Percentiles rank a stretch among this genome's conserved stretches.
Evolutionary conservation across 371 early-diverging fungal species (phyloP).

Genomic region (Batkoa obscura): DNA sequence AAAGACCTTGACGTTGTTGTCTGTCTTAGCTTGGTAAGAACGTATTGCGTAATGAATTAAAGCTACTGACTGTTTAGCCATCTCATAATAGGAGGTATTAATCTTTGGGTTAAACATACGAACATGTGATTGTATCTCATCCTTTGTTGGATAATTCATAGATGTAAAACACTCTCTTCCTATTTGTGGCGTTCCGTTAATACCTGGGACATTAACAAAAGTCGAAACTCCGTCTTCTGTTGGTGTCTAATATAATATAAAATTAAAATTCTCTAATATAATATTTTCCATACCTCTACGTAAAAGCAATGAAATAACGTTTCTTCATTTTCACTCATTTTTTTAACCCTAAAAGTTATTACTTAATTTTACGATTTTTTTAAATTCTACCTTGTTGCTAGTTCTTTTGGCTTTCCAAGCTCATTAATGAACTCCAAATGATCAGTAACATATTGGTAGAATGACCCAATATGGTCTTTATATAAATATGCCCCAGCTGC

Average conservation of each 20-base stretch:
- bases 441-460: background rate
- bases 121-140: background rate
- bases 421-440: slow-evolving; percentile 10
- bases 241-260: background rate
- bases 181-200: background rate
- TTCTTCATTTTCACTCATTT: background rate
- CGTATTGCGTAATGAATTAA: background rate
- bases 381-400: slow-evolving; percentile 3
- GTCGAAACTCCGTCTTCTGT: background rate
- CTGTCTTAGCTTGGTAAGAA: background rate
- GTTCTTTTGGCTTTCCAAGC: background rate
- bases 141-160: background rate
- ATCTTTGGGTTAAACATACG: background rate
- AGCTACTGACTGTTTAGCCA: background rate
- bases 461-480: slow-evolving; percentile 4
- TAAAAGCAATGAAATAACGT: slow-evolving; percentile 2
- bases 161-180: background rate
- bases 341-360: background rate
- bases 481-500: background rate
- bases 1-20: no score
- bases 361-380: background rate
- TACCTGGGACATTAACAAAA: background rate
- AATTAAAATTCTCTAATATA: background rate
- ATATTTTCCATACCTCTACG: background rate
- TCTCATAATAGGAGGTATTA: background rate